These are phyloP conservation scores for Leishmania turanica DNA, from an alignment of 208 protist genomes.

Conservation along the genomic window DNA sequence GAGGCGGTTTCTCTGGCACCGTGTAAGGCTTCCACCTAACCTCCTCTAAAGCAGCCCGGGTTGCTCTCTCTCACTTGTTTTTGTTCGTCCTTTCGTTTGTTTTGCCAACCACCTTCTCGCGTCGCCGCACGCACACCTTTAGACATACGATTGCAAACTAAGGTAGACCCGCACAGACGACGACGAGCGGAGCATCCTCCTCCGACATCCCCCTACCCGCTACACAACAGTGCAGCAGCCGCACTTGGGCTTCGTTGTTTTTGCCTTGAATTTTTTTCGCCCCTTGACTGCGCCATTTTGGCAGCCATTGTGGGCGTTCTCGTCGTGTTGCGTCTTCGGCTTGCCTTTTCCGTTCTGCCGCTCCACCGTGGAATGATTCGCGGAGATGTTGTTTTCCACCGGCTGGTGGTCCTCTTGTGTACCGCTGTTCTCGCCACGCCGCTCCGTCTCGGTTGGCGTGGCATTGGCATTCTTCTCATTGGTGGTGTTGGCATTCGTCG, in stretches of 20 bases:
- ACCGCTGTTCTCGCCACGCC: neutral
- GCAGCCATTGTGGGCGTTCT: neutral
- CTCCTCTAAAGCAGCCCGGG: neutral
- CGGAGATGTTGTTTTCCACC: neutral
- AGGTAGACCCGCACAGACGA: neutral
- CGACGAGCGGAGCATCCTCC: neutral
- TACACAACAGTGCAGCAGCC: conserved; percentile 32
- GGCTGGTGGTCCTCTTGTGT: conserved; percentile 29
- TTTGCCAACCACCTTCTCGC: neutral
- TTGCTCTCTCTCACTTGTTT: neutral
- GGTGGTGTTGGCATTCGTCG: conserved; percentile 3
- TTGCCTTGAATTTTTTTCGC: neutral
- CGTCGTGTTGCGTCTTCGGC: neutral
- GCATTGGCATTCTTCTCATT: neutral
- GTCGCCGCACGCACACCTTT: neutral
- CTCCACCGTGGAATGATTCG: neutral
- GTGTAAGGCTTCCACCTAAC: neutral
- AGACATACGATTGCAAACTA: neutral
- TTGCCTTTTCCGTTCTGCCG: neutral
- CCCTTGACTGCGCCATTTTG: neutral
- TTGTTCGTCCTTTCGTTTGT: too few relatives aligned
- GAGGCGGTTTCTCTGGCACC: neutral
- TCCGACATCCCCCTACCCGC: neutral
- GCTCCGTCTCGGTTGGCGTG: neutral
- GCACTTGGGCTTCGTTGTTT: conserved; percentile 16